A percentile compares a stretch with the other conserved stretches of the same genome.
Evolutionary conservation across 768 basidiomycete genomes (phyloP).

Genomic region (Pulveroboletus sp.): DNA sequence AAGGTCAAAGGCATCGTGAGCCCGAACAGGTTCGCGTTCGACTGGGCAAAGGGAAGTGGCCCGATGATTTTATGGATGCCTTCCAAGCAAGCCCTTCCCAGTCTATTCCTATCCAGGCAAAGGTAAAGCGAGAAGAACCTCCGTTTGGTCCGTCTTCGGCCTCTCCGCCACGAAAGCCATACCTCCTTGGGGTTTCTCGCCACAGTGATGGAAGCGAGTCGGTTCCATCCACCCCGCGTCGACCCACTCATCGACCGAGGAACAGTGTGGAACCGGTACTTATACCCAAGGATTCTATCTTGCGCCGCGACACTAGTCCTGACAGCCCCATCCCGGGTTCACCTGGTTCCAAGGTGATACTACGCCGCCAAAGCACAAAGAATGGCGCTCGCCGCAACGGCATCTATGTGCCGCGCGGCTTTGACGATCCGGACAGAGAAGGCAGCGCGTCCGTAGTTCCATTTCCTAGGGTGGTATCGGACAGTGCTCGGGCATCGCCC

Average conservation of each 20-base stretch:
- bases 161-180: conserved; percentile 54
- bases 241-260: conserved; percentile 62
- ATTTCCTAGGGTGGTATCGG: conserved; percentile 62
- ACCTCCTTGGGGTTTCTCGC: conserved; percentile 45
- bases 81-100: conserved; percentile 38
- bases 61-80: conserved; percentile 73
- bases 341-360: conserved; percentile 42
- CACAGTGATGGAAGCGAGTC: conserved; percentile 48
- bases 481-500: conserved; percentile 32
- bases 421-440: conserved; percentile 35
- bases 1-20: conserved; percentile 23
- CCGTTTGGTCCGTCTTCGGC: conserved; percentile 33
- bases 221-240: conserved; percentile 36
- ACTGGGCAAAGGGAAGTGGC: conserved; percentile 79
- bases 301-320: conserved; percentile 57
- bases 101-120: conserved; percentile 27
- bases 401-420: conserved; percentile 42
- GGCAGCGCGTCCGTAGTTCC: conserved; percentile 48
- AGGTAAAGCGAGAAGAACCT: conserved; percentile 21
- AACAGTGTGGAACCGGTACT: conserved; percentile 59
- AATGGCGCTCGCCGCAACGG: conserved; percentile 45
- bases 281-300: conserved; percentile 46
- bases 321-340: conserved; percentile 42
- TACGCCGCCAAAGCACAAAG: conserved; percentile 60
- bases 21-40: conserved; percentile 42